Percentiles rank a stretch among this genome's conserved stretches.
These are phyloP conservation scores for Rhododendron ovatum DNA, from an alignment of 148 eudicot species.

Conservation along the genomic window DNA sequence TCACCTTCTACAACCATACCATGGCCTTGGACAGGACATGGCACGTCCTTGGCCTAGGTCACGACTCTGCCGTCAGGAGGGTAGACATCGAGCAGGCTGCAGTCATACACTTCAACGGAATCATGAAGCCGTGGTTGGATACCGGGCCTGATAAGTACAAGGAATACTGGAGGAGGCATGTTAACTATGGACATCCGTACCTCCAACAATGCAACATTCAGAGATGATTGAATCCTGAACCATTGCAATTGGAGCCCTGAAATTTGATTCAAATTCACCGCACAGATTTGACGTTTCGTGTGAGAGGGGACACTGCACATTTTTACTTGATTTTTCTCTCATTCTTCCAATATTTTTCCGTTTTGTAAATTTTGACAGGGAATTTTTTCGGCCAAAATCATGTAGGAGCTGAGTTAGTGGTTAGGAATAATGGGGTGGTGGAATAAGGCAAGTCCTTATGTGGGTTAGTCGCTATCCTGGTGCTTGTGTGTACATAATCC, in stretches of 20 bases:
- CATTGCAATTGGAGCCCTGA: neutral
- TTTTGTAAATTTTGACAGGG: slow-evolving; percentile 15
- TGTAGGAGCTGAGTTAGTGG: slow-evolving; percentile 16
- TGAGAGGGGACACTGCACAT: neutral
- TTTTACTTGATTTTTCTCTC: slow-evolving; percentile 13
- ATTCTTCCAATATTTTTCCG: slow-evolving; percentile 17
- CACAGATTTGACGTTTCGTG: neutral
- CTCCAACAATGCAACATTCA: slow-evolving; percentile 88
- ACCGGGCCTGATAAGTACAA: slow-evolving; percentile 71
- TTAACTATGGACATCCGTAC: slow-evolving; percentile 57
- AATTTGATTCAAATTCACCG: neutral
- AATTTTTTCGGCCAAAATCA: neutral
- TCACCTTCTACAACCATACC: slow-evolving; percentile 77
- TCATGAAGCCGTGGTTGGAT: slow-evolving; percentile 95
- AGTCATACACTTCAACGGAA: slow-evolving; percentile 86
- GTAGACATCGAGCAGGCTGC: slow-evolving; percentile 61
- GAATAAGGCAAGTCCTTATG: neutral
- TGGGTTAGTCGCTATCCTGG: neutral
- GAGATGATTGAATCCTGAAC: slow-evolving; percentile 26
- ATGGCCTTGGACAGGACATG: slow-evolving; percentile 53
- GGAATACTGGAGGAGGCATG: slow-evolving; percentile 61
- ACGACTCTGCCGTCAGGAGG: slow-evolving; percentile 40
- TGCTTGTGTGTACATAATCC: slow-evolving; percentile 15
- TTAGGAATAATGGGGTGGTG: slow-evolving; percentile 17
- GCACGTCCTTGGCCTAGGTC: slow-evolving; percentile 88